Conservation (phyloP, 495 filamentous ascomycete species). For the Margaritispora aquatica region DNA sequence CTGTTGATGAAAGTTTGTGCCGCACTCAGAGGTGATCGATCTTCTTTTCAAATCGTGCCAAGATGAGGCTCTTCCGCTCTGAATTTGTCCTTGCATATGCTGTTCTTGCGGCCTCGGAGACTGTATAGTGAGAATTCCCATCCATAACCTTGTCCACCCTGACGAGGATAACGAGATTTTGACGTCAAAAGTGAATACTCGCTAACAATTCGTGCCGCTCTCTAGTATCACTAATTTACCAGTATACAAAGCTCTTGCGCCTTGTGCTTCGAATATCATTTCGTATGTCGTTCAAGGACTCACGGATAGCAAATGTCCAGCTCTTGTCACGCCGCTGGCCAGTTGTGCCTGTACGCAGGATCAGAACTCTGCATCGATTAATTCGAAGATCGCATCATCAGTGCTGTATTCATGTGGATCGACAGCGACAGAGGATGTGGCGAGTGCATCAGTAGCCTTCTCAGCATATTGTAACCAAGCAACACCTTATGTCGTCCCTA, state of each 20-base stretch:
- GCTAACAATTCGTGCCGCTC: not conserved
- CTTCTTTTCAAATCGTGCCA: not conserved
- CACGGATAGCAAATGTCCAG: slow-evolving; percentile 35
- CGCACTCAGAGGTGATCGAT: slow-evolving; percentile 7
- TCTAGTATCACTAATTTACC: not conserved
- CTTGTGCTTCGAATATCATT: slow-evolving; percentile 37
- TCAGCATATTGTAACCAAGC: slow-evolving; percentile 41
- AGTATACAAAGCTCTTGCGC: slow-evolving; percentile 24
- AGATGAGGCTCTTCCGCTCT: not conserved
- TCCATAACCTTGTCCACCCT: not conserved
- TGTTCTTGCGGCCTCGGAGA: not conserved
- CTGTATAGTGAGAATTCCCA: not conserved
- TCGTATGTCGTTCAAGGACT: slow-evolving; percentile 33
- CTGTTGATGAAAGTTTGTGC: not conserved
- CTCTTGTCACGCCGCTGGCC: slow-evolving; percentile 33
- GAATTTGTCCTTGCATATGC: not conserved
- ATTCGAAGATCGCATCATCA: slow-evolving; percentile 26
- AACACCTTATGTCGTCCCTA: slow-evolving; percentile 17
- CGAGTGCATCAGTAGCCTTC: slow-evolving; percentile 36
- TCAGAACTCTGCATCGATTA: slow-evolving; percentile 26
- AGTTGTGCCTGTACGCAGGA: slow-evolving; percentile 45
- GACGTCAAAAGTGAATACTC: not conserved
- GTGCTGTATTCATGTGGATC: slow-evolving; percentile 35
- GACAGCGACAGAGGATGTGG: slow-evolving; percentile 38
- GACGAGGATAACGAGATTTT: not conserved